Evolutionary conservation across 75 land plant species (phyloP).

Genomic region (Isoetes taiwanensis): DNA sequence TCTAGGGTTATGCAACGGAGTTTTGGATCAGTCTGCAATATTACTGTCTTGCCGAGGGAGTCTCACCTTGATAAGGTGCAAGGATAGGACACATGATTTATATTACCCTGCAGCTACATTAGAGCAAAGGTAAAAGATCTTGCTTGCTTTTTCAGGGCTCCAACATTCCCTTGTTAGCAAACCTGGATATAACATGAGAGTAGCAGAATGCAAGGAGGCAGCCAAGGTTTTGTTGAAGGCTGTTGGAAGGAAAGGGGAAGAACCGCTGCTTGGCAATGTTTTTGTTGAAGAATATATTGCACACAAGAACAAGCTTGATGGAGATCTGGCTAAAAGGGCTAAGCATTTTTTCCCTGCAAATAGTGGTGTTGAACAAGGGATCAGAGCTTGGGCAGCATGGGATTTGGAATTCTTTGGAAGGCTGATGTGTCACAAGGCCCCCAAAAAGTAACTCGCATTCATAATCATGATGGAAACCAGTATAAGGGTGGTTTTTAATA

Average conservation of each 20-base stretch:
- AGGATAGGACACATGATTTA: slow-evolving; percentile 43
- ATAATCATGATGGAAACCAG: slow-evolving; percentile 77
- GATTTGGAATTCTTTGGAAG: slow-evolving; percentile 47
- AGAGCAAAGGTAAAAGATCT: slow-evolving; percentile 41
- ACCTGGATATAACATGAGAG: slow-evolving; percentile 73
- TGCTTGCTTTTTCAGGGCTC: slow-evolving; percentile 88
- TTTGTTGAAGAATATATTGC: too few relatives aligned
- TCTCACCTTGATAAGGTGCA: slow-evolving; percentile 71
- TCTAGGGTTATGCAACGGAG: slow-evolving; percentile 77
- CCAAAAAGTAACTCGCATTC: slow-evolving; percentile 62
- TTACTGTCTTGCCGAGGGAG: slow-evolving; percentile 66
- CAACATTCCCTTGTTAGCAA: slow-evolving; percentile 56
- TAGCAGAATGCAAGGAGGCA: slow-evolving; percentile 78
- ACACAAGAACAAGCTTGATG: slow-evolving; percentile 39
- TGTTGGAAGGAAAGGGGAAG: slow-evolving; percentile 25
- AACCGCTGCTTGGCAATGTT: slow-evolving; percentile 53
- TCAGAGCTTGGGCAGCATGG: slow-evolving; percentile 51
- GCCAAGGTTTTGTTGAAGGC: slow-evolving; percentile 55
- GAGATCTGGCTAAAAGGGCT: slow-evolving; percentile 46
- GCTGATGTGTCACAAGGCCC: slow-evolving; percentile 55
- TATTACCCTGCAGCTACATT: too few relatives aligned
- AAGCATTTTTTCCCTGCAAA: slow-evolving; percentile 72
- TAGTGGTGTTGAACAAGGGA: slow-evolving; percentile 43
- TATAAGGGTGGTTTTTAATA: too few relatives aligned
- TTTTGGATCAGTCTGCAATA: slow-evolving; percentile 92